Conservation (phyloP, 2,329 filamentous ascomycete species). For the Trichoderma atroviride region DNA sequence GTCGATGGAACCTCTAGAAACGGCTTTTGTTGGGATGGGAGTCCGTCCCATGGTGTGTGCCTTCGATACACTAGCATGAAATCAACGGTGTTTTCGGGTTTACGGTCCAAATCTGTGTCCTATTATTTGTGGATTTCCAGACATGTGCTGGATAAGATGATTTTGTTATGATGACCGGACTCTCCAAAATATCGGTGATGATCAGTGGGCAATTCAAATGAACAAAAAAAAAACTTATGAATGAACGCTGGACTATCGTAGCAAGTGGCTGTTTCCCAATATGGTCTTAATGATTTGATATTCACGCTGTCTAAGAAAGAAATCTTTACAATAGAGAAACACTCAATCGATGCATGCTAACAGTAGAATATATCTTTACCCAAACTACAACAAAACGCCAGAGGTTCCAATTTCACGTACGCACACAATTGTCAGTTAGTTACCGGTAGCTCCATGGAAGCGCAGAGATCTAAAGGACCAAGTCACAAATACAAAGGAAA, state of each 20-base stretch:
- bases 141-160: slow-evolving; percentile 10
- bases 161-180: slow-evolving; percentile 11
- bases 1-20: slow-evolving; percentile 38
- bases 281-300: background rate
- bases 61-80: slow-evolving; percentile 47
- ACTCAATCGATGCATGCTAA: background rate
- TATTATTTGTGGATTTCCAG: slow-evolving; percentile 6
- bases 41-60: slow-evolving; percentile 36
- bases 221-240: slow-evolving; percentile 11
- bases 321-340: background rate
- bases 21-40: slow-evolving; percentile 33
- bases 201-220: slow-evolving; percentile 18
- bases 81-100: slow-evolving; percentile 47
- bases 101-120: slow-evolving; percentile 38
- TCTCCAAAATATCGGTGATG: slow-evolving; percentile 11
- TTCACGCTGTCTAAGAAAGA: background rate
- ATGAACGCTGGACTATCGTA: background rate
- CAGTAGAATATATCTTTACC: background rate
- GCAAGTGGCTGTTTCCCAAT: background rate
- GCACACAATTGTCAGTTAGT: slow-evolving; percentile 8
- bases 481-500: slow-evolving; percentile 72
- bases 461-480: slow-evolving; percentile 34
- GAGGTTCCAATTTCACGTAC: background rate
- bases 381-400: slow-evolving; percentile 5
- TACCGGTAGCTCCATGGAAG: slow-evolving; percentile 25